Evolutionary conservation across 2,329 filamentous ascomycete genomes (phyloP).

Genomic region (Cladophialophora psammophila): DNA sequence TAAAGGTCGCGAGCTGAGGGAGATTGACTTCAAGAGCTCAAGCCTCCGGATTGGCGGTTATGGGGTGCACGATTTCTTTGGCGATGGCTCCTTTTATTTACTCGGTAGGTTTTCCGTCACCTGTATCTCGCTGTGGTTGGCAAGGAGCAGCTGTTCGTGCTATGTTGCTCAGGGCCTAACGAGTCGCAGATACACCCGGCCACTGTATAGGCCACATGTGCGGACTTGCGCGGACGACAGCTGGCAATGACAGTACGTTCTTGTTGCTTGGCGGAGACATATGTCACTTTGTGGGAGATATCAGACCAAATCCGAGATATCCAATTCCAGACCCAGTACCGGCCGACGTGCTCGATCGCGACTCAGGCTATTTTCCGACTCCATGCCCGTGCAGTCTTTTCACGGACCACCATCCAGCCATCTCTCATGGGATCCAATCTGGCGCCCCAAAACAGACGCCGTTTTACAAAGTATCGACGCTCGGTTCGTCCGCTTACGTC

Average conservation of each 20-base stretch:
- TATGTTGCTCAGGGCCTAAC: background rate
- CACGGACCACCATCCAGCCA: conserved; percentile 36
- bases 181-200: conserved; percentile 51
- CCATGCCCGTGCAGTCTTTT: conserved; percentile 43
- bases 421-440: conserved; percentile 21
- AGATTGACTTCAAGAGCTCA: conserved; percentile 30
- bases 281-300: conserved; percentile 51
- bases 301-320: conserved; percentile 43
- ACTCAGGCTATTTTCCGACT: conserved; percentile 9
- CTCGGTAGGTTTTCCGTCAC: conserved; percentile 46
- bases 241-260: conserved; percentile 45
- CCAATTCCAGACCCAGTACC: conserved; percentile 40
- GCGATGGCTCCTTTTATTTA: conserved; percentile 52
- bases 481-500: conserved; percentile 25
- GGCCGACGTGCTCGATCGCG: conserved; percentile 25
- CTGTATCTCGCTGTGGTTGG: background rate
- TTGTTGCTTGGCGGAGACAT: conserved; percentile 57
- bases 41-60: conserved; percentile 48
- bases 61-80: conserved; percentile 52
- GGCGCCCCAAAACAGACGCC: conserved; percentile 34
- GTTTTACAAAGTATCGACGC: conserved; percentile 39
- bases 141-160: background rate
- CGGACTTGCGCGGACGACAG: conserved; percentile 56
- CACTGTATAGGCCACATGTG: conserved; percentile 57
- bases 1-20: conserved; percentile 39